Percentiles rank a stretch among this genome's conserved stretches.
Evolutionary conservation across 2,329 filamentous ascomycete species (phyloP).

Genomic region (Verticillium nubilum): DNA sequence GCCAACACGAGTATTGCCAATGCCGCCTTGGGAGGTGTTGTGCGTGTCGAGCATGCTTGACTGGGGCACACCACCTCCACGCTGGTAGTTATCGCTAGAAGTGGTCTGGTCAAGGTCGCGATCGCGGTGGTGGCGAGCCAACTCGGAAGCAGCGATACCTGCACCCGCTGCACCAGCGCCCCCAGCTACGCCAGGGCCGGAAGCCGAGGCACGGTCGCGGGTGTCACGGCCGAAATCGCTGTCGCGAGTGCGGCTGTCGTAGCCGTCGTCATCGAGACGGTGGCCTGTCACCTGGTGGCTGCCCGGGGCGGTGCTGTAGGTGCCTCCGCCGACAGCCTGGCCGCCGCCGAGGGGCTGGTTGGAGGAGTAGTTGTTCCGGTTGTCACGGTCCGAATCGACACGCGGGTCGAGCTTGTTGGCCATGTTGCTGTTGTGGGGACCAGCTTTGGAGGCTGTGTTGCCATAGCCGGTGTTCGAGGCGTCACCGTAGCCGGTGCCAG

Average conservation of each 20-base stretch:
- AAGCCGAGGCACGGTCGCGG: slow-evolving; percentile 7
- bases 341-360: slow-evolving; percentile 9
- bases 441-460: neutral
- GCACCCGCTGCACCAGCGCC: neutral
- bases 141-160: slow-evolving; percentile 18
- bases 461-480: slow-evolving; percentile 2
- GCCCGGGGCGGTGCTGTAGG: slow-evolving; percentile 11
- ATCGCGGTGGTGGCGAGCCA: neutral
- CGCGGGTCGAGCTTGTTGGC: slow-evolving; percentile 49
- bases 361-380: slow-evolving; percentile 21
- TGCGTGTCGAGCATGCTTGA: slow-evolving; percentile 12
- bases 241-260: slow-evolving; percentile 15
- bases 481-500: slow-evolving; percentile 6
- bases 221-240: slow-evolving; percentile 13
- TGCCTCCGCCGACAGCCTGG: neutral
- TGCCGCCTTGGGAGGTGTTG: slow-evolving; percentile 17
- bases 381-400: slow-evolving; percentile 46
- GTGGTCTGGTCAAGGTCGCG: neutral
- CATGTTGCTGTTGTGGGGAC: slow-evolving; percentile 5
- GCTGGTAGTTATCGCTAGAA: neutral
- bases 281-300: neutral
- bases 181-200: slow-evolving; percentile 26
- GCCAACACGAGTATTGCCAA: slow-evolving; percentile 33
- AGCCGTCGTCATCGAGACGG: slow-evolving; percentile 1
- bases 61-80: slow-evolving; percentile 4